phyloP scores from a whole-genome alignment of 768 basidiomycete species.

The Rhizopogon sp. region DNA sequence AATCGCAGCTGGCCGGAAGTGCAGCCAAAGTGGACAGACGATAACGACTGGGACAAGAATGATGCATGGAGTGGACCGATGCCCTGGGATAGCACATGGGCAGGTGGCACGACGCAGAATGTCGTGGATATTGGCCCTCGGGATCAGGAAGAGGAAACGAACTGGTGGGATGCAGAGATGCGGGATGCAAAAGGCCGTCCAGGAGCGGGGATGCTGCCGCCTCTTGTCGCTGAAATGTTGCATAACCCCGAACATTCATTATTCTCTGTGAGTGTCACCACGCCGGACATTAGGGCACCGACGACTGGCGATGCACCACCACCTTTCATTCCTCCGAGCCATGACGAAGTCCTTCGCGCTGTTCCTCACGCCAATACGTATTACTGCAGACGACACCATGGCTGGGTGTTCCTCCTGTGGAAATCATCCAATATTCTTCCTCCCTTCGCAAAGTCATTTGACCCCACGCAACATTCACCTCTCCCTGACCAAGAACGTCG shows the following conservation, averaged over 20 bases:
- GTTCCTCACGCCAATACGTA: conserved; percentile 81
- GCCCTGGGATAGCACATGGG: conserved; percentile 26
- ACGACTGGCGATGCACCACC: conserved; percentile 1
- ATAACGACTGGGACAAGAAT: background rate
- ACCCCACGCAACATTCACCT: conserved; percentile 31
- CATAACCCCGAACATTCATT: conserved; percentile 72
- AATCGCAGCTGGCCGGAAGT: conserved; percentile 23
- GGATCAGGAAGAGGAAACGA: conserved; percentile 51
- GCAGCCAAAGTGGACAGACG: conserved; percentile 8
- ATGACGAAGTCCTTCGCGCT: conserved; percentile 60
- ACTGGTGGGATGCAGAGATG: conserved; percentile 62
- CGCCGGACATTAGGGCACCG: conserved; percentile 26
- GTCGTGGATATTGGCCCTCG: conserved; percentile 56
- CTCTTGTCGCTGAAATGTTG: conserved; percentile 58
- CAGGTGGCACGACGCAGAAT: conserved; percentile 14
- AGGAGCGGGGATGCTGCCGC: conserved; percentile 66
- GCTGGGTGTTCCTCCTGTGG: conserved; percentile 76
- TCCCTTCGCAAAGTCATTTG: conserved; percentile 54
- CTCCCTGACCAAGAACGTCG: conserved; percentile 56
- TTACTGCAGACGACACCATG: conserved; percentile 78
- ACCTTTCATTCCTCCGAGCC: conserved; percentile 38
- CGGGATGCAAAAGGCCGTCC: conserved; percentile 49
- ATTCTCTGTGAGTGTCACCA: conserved; percentile 49
- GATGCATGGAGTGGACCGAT: conserved; percentile 6
- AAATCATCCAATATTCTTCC: conserved; percentile 58